Conservation (phyloP, 2,329 filamentous ascomycete genomes). For the Fusarium foetens region DNA sequence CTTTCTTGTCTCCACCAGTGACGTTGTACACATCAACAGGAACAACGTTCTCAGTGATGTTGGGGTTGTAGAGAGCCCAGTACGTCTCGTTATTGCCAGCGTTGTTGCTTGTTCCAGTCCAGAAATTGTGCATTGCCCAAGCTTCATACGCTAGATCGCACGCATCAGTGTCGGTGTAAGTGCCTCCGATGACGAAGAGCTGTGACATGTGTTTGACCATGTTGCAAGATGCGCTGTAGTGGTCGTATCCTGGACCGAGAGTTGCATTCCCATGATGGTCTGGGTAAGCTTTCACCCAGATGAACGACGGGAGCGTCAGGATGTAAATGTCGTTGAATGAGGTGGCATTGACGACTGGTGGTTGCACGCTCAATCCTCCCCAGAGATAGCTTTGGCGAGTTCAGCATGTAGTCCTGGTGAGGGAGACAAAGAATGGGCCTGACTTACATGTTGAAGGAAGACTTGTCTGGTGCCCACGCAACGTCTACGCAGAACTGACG, state of each 20-base stretch:
- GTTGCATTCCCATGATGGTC: not conserved
- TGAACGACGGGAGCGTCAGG: not conserved
- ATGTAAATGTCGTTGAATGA: constrained; percentile 5
- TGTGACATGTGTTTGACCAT: constrained; percentile 5
- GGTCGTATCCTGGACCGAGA: not conserved
- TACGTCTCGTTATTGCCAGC: not conserved
- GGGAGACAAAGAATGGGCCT: too few relatives aligned
- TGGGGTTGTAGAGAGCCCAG: not conserved
- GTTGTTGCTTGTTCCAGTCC: not conserved
- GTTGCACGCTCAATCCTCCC: not conserved
- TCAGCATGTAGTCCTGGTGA: too few relatives aligned
- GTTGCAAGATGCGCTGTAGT: not conserved
- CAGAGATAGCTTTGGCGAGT: constrained; percentile 1
- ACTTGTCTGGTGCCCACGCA: not conserved
- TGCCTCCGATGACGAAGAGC: not conserved
- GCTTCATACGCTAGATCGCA: not conserved
- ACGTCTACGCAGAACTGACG: not conserved
- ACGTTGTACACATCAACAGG: not conserved
- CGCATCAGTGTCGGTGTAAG: not conserved
- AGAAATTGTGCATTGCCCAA: constrained; percentile 7
- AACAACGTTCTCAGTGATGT: not conserved
- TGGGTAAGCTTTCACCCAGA: not conserved
- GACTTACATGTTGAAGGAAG: not conserved
- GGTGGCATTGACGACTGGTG: not conserved
- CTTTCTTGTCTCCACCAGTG: not conserved